Evolutionary conservation across 306 rosid species (phyloP).

Genomic region (Casuarina glauca): DNA sequence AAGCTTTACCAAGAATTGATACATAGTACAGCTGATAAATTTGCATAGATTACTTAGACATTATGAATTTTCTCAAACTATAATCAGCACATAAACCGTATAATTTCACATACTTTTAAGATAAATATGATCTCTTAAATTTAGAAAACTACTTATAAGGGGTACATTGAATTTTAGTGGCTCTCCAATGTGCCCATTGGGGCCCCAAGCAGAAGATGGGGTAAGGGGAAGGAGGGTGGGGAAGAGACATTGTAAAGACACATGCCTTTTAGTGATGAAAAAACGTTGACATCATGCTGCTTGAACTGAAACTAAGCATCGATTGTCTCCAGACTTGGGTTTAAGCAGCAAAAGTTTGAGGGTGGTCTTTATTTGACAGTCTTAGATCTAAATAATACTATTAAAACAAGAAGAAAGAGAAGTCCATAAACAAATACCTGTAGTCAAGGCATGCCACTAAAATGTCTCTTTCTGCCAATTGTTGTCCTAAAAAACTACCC

Average conservation of each 20-base stretch:
- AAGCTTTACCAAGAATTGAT: neutral
- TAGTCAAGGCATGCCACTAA: constrained; percentile 91
- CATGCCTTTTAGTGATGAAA: constrained; percentile 6
- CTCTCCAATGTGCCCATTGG: neutral
- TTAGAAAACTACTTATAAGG: neutral
- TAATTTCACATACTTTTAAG: neutral
- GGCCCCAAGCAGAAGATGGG: neutral
- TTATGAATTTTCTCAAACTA: constrained; percentile 1
- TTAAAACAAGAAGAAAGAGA: neutral
- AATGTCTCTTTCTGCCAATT: constrained; percentile 84
- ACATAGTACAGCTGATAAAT: neutral
- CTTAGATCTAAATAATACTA: neutral
- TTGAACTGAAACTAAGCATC: constrained; percentile 60
- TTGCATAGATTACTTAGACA: neutral
- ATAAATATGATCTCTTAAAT: neutral
- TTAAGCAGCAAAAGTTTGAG: neutral
- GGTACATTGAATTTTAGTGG: neutral
- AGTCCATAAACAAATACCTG: constrained; percentile 49
- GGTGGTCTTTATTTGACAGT: neutral
- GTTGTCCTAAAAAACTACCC: constrained; percentile 90
- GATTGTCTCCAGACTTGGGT: constrained; percentile 46
- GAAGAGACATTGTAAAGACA: neutral
- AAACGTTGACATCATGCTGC: constrained; percentile 38
- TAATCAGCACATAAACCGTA: neutral
- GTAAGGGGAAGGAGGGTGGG: neutral